phyloP scores from a whole-genome alignment of 1,284 basidiomycete species.

The Heterobasidion occidentale region DNA sequence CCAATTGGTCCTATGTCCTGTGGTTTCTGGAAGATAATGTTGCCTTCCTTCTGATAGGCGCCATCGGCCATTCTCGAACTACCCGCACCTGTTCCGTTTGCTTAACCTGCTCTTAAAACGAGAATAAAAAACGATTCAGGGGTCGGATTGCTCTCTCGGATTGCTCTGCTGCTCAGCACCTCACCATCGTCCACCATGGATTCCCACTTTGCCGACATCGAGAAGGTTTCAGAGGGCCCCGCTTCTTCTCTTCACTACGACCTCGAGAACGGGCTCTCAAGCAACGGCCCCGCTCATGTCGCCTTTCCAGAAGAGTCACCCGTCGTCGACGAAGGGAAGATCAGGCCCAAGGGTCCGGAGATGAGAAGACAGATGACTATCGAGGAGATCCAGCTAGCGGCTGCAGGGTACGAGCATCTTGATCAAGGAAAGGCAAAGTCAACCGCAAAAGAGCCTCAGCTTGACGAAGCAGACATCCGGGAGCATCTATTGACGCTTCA shows the following conservation, averaged over 20 bases:
- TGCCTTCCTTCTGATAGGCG: neutral
- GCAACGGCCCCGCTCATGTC: conserved; percentile 22
- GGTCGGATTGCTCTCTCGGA: neutral
- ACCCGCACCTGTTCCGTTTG: neutral
- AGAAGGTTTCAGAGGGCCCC: conserved; percentile 1
- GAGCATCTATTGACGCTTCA: conserved; percentile 45
- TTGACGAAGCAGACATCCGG: conserved; percentile 37
- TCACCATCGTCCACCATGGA: neutral
- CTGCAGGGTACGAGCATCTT: conserved; percentile 59
- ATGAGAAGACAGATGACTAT: conserved; percentile 57
- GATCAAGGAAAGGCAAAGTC: conserved; percentile 32
- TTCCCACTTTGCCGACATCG: conserved; percentile 3
- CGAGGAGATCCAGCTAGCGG: conserved; percentile 59
- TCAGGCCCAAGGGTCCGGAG: conserved; percentile 33
- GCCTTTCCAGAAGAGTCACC: conserved; percentile 38
- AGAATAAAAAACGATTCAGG: too few relatives aligned
- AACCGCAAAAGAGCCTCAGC: conserved; percentile 20
- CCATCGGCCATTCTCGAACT: neutral
- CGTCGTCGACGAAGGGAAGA: conserved; percentile 34
- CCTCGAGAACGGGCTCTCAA: neutral
- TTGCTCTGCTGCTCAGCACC: neutral
- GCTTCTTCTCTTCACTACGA: neutral
- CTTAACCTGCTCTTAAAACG: too few relatives aligned
- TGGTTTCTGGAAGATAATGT: neutral
- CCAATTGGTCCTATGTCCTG: neutral